phyloP scores from a whole-genome alignment of 495 filamentous ascomycete genomes.

The Neurospora africana region DNA sequence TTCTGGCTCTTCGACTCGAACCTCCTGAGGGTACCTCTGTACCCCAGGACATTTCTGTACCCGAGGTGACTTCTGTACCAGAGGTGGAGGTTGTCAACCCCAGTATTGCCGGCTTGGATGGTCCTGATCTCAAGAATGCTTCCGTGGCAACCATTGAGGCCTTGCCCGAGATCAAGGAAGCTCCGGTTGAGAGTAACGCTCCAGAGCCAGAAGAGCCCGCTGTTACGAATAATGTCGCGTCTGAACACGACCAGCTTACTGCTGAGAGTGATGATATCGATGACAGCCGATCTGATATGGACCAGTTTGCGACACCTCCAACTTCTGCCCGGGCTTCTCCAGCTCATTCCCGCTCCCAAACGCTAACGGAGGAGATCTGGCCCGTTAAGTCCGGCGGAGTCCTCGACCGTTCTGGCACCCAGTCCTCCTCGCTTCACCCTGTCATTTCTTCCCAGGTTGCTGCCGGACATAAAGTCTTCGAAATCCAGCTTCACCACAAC shows the following conservation, averaged over 20 bases:
- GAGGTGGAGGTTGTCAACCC: not conserved
- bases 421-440: slow-evolving; percentile 43
- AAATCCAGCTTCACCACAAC: slow-evolving; percentile 67
- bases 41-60: slow-evolving; percentile 5
- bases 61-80: not conserved
- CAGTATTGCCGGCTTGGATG: not conserved
- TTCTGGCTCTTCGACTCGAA: slow-evolving; percentile 58
- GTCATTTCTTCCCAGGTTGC: slow-evolving; percentile 40
- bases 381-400: slow-evolving; percentile 58
- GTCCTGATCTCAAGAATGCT: not conserved
- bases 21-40: slow-evolving; percentile 31
- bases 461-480: slow-evolving; percentile 33
- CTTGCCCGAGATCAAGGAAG: not conserved
- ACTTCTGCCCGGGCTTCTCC: slow-evolving; percentile 39
- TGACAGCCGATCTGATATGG: slow-evolving; percentile 51
- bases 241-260: not conserved
- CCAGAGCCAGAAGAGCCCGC: not conserved
- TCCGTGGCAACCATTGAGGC: not conserved
- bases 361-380: slow-evolving; percentile 39
- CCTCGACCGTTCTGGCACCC: slow-evolving; percentile 60
- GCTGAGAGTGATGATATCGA: slow-evolving; percentile 24
- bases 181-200: not conserved
- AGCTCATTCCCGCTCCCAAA: slow-evolving; percentile 30
- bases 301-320: slow-evolving; percentile 52
- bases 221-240: not conserved